Percentiles rank a stretch among this genome's conserved stretches.
Conservation (phyloP, 2,329 filamentous ascomycete species). For the Xylariaceae sp. region DNA sequence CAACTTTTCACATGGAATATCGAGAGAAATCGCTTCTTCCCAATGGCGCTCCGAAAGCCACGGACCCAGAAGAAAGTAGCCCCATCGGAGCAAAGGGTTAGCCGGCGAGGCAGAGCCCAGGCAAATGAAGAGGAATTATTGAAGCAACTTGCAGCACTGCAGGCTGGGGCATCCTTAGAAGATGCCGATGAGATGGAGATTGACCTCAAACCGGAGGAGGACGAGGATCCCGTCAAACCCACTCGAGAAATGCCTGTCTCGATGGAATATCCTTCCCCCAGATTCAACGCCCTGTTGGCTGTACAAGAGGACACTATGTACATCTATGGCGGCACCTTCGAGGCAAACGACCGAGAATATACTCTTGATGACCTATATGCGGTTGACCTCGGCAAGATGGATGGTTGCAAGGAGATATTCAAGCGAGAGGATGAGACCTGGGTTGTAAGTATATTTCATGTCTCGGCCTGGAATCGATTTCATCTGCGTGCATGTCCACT, state of each 20-base stretch:
- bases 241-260: slow-evolving; percentile 60
- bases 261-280: slow-evolving; percentile 80
- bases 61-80: slow-evolving; percentile 62
- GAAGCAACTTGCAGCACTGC: slow-evolving; percentile 77
- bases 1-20: slow-evolving; percentile 89
- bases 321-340: slow-evolving; percentile 91
- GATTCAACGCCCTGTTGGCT: slow-evolving; percentile 87
- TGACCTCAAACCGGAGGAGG: slow-evolving; percentile 46
- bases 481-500: neutral
- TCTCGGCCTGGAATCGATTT: neutral
- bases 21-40: slow-evolving; percentile 93
- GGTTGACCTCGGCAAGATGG: slow-evolving; percentile 88
- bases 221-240: slow-evolving; percentile 55
- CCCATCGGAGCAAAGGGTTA: slow-evolving; percentile 52
- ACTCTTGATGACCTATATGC: slow-evolving; percentile 95
- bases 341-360: slow-evolving; percentile 90
- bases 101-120: slow-evolving; percentile 69
- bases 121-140: slow-evolving; percentile 90
- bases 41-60: slow-evolving; percentile 69
- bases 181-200: slow-evolving; percentile 42
- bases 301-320: slow-evolving; percentile 91
- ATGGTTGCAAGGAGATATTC: slow-evolving; percentile 90
- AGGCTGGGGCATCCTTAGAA: slow-evolving; percentile 67
- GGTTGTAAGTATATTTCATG: slow-evolving; percentile 53
- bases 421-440: slow-evolving; percentile 79